phyloP scores from a whole-genome alignment of 23 red algal species.

The Rhodosorus marinus region DNA sequence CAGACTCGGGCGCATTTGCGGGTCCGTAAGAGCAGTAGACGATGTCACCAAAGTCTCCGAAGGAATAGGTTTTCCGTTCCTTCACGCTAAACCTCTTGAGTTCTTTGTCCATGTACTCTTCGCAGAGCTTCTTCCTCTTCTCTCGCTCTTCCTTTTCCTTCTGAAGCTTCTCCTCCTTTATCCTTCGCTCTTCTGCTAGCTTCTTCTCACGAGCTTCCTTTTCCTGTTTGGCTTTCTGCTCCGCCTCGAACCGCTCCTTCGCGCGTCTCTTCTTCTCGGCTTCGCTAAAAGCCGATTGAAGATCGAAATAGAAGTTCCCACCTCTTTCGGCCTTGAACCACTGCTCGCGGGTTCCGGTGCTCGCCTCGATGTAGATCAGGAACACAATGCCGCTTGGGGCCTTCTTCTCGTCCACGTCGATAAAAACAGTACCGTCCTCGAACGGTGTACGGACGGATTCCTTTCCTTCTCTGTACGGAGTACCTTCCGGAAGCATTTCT shows the following conservation, averaged over 20 bases:
- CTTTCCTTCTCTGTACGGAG: conserved; percentile 14
- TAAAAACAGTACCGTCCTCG: conserved; percentile 1
- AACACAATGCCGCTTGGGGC: conserved; percentile 62
- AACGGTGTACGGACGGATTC: conserved; percentile 37
- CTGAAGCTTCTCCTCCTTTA: conserved; percentile 14
- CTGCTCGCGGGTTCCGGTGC: conserved; percentile 20
- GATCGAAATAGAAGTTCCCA: conserved; percentile 34
- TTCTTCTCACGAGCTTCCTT: neutral
- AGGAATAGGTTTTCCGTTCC: conserved; percentile 12
- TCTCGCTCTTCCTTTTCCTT: conserved; percentile 9
- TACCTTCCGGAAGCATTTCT: conserved; percentile 16
- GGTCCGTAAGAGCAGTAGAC: neutral
- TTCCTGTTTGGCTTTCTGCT: neutral
- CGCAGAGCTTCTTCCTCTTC: conserved; percentile 8
- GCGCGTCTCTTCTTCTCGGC: conserved; percentile 19
- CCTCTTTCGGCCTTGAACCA: conserved; percentile 45
- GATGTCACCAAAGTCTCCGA: neutral
- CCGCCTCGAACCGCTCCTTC: neutral
- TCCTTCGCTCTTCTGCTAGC: conserved; percentile 1
- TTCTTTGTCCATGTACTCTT: neutral
- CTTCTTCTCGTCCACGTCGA: conserved; percentile 15
- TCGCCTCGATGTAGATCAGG: conserved; percentile 28
- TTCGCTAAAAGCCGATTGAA: conserved; percentile 8
- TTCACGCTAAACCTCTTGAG: conserved; percentile 9
- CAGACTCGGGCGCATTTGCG: neutral